Evolutionary conservation across 176 grass and related monocot genomes (phyloP).

Genomic region (Pontederia crassipes): DNA sequence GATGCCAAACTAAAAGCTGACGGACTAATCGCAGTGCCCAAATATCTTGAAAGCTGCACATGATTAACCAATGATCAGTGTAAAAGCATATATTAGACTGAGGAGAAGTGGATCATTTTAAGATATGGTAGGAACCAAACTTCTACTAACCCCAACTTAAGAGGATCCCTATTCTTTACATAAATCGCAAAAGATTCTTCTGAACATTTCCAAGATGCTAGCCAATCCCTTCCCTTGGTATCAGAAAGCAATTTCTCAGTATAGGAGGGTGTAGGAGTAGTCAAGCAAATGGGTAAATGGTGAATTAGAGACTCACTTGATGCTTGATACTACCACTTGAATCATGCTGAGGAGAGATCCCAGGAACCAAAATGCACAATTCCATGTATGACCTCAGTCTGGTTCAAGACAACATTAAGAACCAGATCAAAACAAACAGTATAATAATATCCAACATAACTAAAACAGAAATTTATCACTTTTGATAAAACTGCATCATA

Average conservation of each 20-base stretch:
- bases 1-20: conserved; percentile 85
- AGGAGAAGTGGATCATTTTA: conserved; percentile 5
- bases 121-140: conserved; percentile 16
- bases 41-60: conserved; percentile 71
- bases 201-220: conserved; percentile 96
- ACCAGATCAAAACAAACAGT: too few relatives aligned
- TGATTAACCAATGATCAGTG: background rate
- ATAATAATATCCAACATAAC: too few relatives aligned
- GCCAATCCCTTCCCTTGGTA: conserved; percentile 37
- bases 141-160: conserved; percentile 55
- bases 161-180: conserved; percentile 93
- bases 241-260: conserved; percentile 8
- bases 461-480: too few relatives aligned
- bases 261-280: too few relatives aligned
- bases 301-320: background rate
- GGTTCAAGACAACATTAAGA: background rate
- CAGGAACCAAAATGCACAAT: conserved; percentile 91
- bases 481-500: too few relatives aligned
- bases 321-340: conserved; percentile 31
- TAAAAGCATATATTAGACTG: too few relatives aligned
- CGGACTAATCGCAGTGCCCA: conserved; percentile 75
- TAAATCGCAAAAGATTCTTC: conserved; percentile 90
- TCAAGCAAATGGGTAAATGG: background rate
- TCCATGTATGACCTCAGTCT: conserved; percentile 98
- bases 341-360: conserved; percentile 57